Evolutionary conservation across 1,284 basidiomycete genomes (phyloP).

Genomic region (Cryptococcus sp.): DNA sequence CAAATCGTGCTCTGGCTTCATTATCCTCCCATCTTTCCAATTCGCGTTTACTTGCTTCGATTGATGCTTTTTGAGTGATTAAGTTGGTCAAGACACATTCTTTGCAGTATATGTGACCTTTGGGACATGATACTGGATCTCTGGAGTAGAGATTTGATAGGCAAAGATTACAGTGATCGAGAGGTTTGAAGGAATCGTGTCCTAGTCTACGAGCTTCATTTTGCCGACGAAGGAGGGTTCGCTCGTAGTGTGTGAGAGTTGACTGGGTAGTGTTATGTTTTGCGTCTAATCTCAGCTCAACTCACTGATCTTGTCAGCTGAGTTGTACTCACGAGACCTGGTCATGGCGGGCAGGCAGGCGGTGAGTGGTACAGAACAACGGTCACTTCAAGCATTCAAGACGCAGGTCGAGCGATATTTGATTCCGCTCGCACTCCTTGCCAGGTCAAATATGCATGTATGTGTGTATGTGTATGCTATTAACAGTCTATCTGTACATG

Average conservation of each 20-base stretch:
- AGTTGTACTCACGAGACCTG: conserved; percentile 2
- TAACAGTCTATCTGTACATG: no score
- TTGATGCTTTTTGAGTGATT: conserved; percentile 73
- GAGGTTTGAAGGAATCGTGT: conserved; percentile 81
- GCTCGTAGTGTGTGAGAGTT: conserved; percentile 46
- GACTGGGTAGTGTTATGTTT: conserved; percentile 46
- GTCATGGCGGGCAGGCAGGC: neutral
- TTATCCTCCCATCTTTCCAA: conserved; percentile 68
- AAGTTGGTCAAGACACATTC: conserved; percentile 60
- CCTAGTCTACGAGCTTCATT: conserved; percentile 65
- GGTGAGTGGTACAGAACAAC: no score
- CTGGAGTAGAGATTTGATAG: conserved; percentile 60
- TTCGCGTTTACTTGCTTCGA: conserved; percentile 74
- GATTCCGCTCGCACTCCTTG: neutral
- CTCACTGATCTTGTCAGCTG: no score
- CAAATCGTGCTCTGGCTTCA: conserved; percentile 64
- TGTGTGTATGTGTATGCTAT: no score
- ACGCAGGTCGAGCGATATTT: neutral
- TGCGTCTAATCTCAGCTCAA: conserved; percentile 33
- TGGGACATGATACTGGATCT: conserved; percentile 72
- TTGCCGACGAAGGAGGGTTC: conserved; percentile 38
- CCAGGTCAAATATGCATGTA: no score
- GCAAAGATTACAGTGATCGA: conserved; percentile 82
- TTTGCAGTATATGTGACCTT: conserved; percentile 82
- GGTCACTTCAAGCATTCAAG: neutral